Conservation (phyloP, 2,329 filamentous ascomycete genomes). For the Pseudocercospora macadamiae region DNA sequence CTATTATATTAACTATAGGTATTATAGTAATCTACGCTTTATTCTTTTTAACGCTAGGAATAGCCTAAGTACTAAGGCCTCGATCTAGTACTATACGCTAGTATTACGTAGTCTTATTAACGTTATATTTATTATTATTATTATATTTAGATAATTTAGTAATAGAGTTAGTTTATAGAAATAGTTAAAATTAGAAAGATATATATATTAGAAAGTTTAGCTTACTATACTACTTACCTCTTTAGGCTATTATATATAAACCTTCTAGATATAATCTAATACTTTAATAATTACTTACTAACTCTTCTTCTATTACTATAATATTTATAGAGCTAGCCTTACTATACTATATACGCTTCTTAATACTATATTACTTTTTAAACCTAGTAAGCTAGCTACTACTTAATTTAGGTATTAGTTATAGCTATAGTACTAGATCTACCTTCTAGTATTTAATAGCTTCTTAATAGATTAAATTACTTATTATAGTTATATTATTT, state of each 20-base stretch:
- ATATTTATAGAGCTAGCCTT: constrained; percentile 10
- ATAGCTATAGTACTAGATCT: background rate
- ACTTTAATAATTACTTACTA: background rate
- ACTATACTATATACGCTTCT: constrained; percentile 1
- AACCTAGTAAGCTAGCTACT: constrained; percentile 3
- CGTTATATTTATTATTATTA: background rate
- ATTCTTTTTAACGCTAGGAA: background rate
- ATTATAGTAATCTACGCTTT: background rate
- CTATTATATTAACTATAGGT: background rate
- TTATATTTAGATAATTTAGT: background rate
- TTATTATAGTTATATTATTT: background rate
- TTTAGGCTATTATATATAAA: background rate
- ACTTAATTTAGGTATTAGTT: background rate
- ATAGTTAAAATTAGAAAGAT: background rate
- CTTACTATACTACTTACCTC: background rate
- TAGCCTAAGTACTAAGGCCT: background rate
- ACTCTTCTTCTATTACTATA: background rate
- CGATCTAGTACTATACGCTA: background rate
- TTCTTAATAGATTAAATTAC: background rate
- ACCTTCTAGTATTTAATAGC: background rate
- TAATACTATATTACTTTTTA: background rate
- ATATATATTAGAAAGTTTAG: background rate
- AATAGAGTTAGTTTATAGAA: background rate
- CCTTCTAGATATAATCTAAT: background rate
- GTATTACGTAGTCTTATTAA: background rate